Evolutionary conservation across 2,329 filamentous ascomycete species (phyloP).

Genomic region (Dactylellina haptotyla): DNA sequence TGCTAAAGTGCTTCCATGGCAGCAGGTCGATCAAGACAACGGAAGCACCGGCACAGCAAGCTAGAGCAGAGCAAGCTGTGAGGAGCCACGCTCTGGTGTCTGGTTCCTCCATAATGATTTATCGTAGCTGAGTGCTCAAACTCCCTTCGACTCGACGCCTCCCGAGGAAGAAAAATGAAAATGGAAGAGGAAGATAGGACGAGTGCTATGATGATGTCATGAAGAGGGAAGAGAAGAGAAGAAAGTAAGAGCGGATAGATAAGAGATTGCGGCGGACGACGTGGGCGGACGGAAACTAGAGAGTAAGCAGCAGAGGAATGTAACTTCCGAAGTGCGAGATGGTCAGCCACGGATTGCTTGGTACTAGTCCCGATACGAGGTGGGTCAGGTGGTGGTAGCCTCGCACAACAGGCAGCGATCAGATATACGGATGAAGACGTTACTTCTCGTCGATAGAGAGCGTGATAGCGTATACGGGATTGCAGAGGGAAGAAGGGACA

Average conservation of each 20-base stretch:
- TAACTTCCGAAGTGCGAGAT: slow-evolving; percentile 49
- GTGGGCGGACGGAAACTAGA: neutral
- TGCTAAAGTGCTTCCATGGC: slow-evolving; percentile 74
- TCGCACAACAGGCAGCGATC: neutral
- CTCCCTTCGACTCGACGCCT: neutral
- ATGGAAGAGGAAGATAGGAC: neutral
- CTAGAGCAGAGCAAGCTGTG: slow-evolving; percentile 40
- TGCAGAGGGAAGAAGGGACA: no score
- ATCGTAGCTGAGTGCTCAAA: neutral
- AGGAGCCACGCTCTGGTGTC: slow-evolving; percentile 43
- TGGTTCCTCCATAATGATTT: slow-evolving; percentile 39
- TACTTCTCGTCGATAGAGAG: no score
- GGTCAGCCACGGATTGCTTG: neutral
- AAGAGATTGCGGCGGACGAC: neutral
- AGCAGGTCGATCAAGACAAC: slow-evolving; percentile 52
- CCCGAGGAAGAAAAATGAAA: neutral
- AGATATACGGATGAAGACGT: no score
- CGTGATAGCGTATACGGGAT: no score
- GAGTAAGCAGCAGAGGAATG: neutral
- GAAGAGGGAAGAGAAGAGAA: slow-evolving; percentile 1
- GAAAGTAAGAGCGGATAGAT: neutral
- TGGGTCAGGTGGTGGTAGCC: slow-evolving; percentile 5
- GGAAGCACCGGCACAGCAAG: slow-evolving; percentile 47
- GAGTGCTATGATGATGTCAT: slow-evolving; percentile 13
- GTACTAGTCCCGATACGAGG: neutral